Base-by-base conservation (phyloP, 2,329 filamentous ascomycete genomes). In the Exophiala aquamarina region DNA sequence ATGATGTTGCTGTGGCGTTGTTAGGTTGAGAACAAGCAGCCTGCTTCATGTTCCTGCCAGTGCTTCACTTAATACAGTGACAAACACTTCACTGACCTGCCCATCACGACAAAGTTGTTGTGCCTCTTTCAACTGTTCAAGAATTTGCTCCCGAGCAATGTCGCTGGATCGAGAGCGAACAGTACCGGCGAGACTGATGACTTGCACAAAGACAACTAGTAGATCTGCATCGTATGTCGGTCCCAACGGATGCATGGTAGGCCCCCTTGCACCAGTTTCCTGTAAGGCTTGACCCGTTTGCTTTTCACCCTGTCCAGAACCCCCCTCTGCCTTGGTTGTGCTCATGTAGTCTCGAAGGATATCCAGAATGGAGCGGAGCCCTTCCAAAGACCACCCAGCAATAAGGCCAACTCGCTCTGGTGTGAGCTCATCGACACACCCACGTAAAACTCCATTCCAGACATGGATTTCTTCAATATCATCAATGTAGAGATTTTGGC, bases 401-500 rank as follows among this genome's bases (percentile, higher is more conserved):
- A 66, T 49, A 2, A 55, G 34, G 13, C 44, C 32, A 3, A 60
- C 38, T 3, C 48, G 29, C 7, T 45, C 28, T 7, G 18, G 28
- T 14, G 35, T 19, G 4, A 52, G 13, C 11, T 14, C 15, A 9
- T 15, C 18, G 20, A 38, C 33, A 5, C 28, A 32, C 0, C 56
- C 50, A 4, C 58, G 52, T 21, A 87, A 68, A 2, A 80, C 70
- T 13, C 64, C 65, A 0, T 76, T 69, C 89, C 90, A 96, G n/a
- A 82, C 65, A 14, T 75, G 69, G 3, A 83, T 75, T 65, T 96
- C 91, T 38, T 83, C 76, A 4, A 89, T 80, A 57, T 90, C 84
- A 64, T 97, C 92, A 40, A 92, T 73, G 65, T 89, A 97, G n/a
- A 96, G 76, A 63, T 98, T 98, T 64, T 95, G 90, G 64, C 94